Percentiles rank a stretch among this genome's conserved stretches.
Conservation (phyloP, 768 basidiomycete genomes). For the Russula dissimulans region DNA sequence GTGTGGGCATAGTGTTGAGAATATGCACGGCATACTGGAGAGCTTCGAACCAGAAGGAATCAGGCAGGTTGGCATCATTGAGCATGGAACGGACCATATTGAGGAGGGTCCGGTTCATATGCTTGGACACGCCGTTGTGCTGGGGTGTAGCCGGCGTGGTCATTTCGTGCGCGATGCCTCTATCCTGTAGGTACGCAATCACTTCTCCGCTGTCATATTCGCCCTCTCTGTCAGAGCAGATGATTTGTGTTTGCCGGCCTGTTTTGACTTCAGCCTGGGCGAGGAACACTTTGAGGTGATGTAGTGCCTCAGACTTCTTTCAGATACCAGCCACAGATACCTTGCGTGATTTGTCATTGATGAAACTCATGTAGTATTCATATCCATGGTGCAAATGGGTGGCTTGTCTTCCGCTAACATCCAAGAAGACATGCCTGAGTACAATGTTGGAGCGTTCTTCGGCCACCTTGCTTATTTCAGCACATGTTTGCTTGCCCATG, state of each 20-base stretch:
- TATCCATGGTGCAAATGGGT: conserved; percentile 2
- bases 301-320: conserved; percentile 13
- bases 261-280: conserved; percentile 10
- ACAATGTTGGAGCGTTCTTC: neutral
- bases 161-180: conserved; percentile 15
- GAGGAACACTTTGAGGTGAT: conserved; percentile 17
- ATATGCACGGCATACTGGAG: neutral
- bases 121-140: neutral
- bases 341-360: conserved; percentile 20
- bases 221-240: conserved; percentile 22
- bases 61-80: neutral
- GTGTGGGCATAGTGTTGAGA: neutral
- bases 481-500: conserved; percentile 21
- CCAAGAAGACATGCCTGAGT: conserved; percentile 14
- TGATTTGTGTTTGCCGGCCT: conserved; percentile 15
- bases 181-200: conserved; percentile 5
- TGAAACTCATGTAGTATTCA: conserved; percentile 20
- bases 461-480: conserved; percentile 10
- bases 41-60: conserved; percentile 14
- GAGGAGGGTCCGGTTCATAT: conserved; percentile 12
- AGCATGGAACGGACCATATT: conserved; percentile 18
- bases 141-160: neutral
- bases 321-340: conserved; percentile 14
- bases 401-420: conserved; percentile 22
- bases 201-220: conserved; percentile 19